These are phyloP conservation scores for Diaporthe destruens DNA, from an alignment of 2,329 filamentous ascomycete genomes.

Conservation along the genomic window DNA sequence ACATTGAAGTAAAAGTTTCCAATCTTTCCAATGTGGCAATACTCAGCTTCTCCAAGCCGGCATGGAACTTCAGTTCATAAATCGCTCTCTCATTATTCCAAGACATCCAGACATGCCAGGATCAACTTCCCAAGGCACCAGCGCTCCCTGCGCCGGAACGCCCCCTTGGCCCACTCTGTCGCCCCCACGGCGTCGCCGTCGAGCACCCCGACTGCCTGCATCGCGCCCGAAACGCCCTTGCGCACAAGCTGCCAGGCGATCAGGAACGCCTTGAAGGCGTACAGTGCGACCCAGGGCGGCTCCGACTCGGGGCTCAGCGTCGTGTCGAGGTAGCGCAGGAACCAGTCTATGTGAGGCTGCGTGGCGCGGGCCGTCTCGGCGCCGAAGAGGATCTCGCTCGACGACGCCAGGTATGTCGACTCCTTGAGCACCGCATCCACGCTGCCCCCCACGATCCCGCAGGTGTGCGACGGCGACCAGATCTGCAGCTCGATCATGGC, in stretches of 20 bases:
- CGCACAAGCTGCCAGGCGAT: conserved; percentile 55
- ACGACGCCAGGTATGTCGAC: conserved; percentile 49
- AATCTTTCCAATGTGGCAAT: neutral
- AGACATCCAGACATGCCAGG: conserved; percentile 45
- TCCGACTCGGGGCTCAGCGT: conserved; percentile 47
- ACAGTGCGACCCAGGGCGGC: conserved; percentile 55
- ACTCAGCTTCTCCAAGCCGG: neutral
- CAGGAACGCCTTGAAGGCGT: conserved; percentile 56
- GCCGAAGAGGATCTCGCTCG: conserved; percentile 51
- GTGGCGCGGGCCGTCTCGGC: conserved; percentile 48
- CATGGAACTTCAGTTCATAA: neutral
- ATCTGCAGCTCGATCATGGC: conserved; percentile 58
- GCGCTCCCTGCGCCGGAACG: conserved; percentile 49
- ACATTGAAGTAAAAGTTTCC: no score
- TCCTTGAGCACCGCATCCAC: conserved; percentile 53
- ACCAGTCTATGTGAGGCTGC: conserved; percentile 55
- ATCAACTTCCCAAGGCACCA: conserved; percentile 52
- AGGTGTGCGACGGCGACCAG: conserved; percentile 56
- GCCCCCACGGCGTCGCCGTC: conserved; percentile 50
- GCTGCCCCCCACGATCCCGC: conserved; percentile 53
- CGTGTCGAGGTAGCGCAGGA: conserved; percentile 52
- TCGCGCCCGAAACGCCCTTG: conserved; percentile 49
- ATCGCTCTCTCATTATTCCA: neutral
- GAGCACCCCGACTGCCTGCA: conserved; percentile 49
- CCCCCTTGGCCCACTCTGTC: conserved; percentile 50